Conservation (phyloP, 345 rosid genomes). For the Populus pruinosa region DNA sequence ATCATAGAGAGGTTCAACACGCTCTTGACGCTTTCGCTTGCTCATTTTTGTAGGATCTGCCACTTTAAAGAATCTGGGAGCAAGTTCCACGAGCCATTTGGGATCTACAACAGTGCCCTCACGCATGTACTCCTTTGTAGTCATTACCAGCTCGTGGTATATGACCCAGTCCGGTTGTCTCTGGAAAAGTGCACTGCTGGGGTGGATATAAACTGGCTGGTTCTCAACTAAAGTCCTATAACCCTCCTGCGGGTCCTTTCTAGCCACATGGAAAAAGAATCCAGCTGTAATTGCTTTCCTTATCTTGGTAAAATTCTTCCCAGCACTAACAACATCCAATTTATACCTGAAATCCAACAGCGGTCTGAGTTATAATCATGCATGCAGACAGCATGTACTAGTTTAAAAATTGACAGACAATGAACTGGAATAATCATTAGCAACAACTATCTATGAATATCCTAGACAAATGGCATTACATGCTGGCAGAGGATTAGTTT, state of each 20-base stretch:
- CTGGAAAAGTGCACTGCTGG: constrained; percentile 87
- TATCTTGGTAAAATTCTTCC: constrained; percentile 68
- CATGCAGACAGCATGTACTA: no score
- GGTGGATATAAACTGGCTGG: constrained; percentile 84
- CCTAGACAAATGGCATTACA: background rate
- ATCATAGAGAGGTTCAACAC: constrained; percentile 80
- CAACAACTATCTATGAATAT: background rate
- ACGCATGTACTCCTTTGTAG: constrained; percentile 88
- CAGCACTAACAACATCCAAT: constrained; percentile 74
- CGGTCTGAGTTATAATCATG: background rate
- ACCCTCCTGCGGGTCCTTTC: constrained; percentile 88
- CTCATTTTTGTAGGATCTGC: constrained; percentile 85
- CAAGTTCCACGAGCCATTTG: constrained; percentile 86
- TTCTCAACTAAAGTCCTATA: constrained; percentile 81
- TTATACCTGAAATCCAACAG: constrained; percentile 52
- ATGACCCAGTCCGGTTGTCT: constrained; percentile 97
- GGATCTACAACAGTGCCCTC: constrained; percentile 88
- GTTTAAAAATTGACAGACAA: background rate
- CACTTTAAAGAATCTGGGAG: constrained; percentile 85
- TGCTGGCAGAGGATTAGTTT: background rate
- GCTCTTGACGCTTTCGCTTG: constrained; percentile 86
- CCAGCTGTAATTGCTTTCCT: constrained; percentile 90
- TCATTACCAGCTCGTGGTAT: constrained; percentile 90
- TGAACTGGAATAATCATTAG: background rate
- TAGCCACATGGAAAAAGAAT: constrained; percentile 77